Evolutionary conservation across 352 stramenopile genomes (phyloP), one percentile per base, ranked within the genome.

Genomic region (Phytophthora sojae): DNA sequence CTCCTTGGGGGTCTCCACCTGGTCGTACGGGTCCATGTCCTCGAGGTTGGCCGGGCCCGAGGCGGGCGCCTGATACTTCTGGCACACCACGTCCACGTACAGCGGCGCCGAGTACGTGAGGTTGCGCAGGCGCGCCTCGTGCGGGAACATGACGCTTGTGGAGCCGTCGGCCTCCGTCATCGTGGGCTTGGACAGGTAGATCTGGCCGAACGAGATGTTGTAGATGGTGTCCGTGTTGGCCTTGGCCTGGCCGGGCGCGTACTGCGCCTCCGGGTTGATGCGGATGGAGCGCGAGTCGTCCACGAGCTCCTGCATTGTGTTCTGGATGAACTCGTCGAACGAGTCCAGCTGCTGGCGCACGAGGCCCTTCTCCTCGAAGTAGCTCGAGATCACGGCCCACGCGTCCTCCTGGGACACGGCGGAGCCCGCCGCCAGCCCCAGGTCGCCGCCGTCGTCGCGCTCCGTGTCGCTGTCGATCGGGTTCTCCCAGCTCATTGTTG

Each of bases 281-380:
- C 93, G 89, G 75, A 99, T 99, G 60, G 97, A 97, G 53, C 97
- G 96, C 32, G 89, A 97, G 81, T 99, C 97, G 76, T 99, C 95
- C 60, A 99, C 97, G 47, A 99, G 83, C 84, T 99, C 97, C 83
- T 99, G 97, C 96, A 99, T 99, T 6, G 97, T 99, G 82, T 99
- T 99, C 88, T 99, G 96, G 73, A 99, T 99, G 79, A 99, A 99
- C 88, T 99, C 96, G 79, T 99, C 98, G 83, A 99, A 99, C 45
- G 97, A 99, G 79, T 99, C 98, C 29, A 99, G 83, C 79, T 99
- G 98, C 80, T 99, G 98, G 39, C 97, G 92, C 51, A 99, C 98
- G 6, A 99, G 91, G 2, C 98, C 98, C 74, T 99, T 99, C 82
- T 99, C 98, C 77, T 99, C 97, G 77, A 99, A 99, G 83, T 99